Percentiles rank a stretch among this genome's conserved stretches.
Conservation (phyloP, 148 eudicot genomes). For the Mesembryanthemum crystallinum region DNA sequence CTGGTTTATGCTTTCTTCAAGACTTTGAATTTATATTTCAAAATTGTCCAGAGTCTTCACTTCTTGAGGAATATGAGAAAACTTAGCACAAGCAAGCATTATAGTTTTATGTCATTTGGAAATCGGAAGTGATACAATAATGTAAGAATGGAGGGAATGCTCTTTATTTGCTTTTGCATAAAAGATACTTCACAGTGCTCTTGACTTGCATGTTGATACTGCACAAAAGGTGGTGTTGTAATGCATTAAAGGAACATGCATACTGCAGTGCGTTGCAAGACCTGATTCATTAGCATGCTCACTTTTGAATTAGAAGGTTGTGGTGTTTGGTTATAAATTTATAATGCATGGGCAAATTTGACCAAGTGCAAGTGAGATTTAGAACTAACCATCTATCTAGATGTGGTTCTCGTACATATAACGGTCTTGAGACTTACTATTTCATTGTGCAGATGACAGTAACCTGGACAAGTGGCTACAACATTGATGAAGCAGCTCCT, state of each 20-base stretch:
- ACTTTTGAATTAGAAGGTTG: neutral
- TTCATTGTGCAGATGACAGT: constrained; percentile 63
- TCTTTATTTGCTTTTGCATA: neutral
- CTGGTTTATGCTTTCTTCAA: neutral
- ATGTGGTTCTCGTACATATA: neutral
- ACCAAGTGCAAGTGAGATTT: neutral
- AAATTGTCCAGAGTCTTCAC: neutral
- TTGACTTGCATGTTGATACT: neutral
- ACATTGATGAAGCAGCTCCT: constrained; percentile 70
- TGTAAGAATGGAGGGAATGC: neutral
- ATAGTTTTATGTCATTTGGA: neutral
- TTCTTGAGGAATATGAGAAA: neutral
- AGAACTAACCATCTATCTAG: neutral
- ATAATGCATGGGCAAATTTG: neutral
- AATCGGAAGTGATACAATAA: neutral
- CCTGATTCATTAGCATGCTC: neutral
- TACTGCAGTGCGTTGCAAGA: neutral
- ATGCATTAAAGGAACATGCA: neutral
- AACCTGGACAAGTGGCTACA: constrained; percentile 93
- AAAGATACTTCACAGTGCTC: neutral
- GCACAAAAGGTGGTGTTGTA: neutral
- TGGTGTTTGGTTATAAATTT: constrained; percentile 15
- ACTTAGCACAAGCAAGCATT: neutral
- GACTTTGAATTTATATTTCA: neutral
- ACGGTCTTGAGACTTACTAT: neutral